Evolutionary conservation across 2,329 filamentous ascomycete genomes (phyloP).

Genomic region (Penicillium occitanis): DNA sequence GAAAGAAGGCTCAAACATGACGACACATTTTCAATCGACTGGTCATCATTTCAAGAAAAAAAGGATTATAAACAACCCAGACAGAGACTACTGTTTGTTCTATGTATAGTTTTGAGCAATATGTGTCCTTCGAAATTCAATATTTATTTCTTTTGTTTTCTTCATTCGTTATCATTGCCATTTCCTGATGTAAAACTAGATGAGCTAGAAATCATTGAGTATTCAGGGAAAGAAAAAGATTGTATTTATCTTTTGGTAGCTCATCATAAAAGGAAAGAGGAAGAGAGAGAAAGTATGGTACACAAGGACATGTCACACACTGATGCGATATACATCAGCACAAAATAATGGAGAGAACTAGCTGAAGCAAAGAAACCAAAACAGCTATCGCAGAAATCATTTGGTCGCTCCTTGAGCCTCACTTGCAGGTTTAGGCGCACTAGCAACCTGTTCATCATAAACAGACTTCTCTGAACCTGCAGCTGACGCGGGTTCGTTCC

Average conservation of each 20-base stretch:
- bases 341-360: neutral
- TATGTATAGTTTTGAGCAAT: slow-evolving; percentile 20
- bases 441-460: slow-evolving; percentile 34
- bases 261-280: neutral
- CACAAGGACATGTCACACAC: neutral
- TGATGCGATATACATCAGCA: neutral
- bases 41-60: slow-evolving; percentile 6
- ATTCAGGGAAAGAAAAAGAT: neutral
- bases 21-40: neutral
- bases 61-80: neutral
- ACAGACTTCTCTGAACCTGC: slow-evolving; percentile 40
- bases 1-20: slow-evolving; percentile 1
- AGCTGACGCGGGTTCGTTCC: slow-evolving; percentile 42
- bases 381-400: slow-evolving; percentile 17
- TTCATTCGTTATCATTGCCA: slow-evolving; percentile 1
- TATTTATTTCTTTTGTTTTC: slow-evolving; percentile 14
- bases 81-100: slow-evolving; percentile 17
- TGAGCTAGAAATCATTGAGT: neutral
- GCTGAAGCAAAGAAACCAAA: neutral
- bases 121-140: slow-evolving; percentile 10
- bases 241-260: slow-evolving; percentile 10
- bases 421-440: slow-evolving; percentile 48
- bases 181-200: neutral
- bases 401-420: slow-evolving; percentile 50
- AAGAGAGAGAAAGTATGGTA: slow-evolving; percentile 7